Evolutionary conservation across 2,329 filamentous ascomycete species (phyloP), one percentile per base, ranked within the genome.

Genomic region (Colletotrichum horii): DNA sequence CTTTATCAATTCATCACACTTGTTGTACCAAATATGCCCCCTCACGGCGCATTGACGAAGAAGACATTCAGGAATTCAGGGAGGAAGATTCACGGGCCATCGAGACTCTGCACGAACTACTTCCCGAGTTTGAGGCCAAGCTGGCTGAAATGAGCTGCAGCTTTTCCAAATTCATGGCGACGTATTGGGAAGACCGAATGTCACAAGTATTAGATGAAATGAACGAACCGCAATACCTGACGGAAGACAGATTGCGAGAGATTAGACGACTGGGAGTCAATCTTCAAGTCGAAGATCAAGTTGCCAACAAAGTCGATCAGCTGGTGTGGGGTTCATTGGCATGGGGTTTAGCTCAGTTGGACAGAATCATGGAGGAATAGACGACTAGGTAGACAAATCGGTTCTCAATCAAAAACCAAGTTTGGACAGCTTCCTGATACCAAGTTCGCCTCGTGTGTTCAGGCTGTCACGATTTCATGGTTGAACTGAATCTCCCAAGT

Each of bases 71-170:
- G 1, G 52, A 56, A 7, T 4, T 56, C 0, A 8, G 11, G 0
- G 52, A 56, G 3, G 52, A 28, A 56, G 52, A 56, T 12, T 26
- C 7, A 14, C 22, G 15, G 3, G 19, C 14, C 5, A 24, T 56
- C 1, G 52, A 56, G 7, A 24, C 0, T 0, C 7, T 56, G 4
- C 7, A 16, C 1, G 14, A 56, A 3, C 0, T 56, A 7, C 22
- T 56, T 4, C 22, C 12, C 2, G 24, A 56, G 7, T 56, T 56
- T 12, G 22, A 56, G 9, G 52, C 19, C 1, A 28, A 56, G 4
- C 24, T 9, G 3, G 24, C 0, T 2, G 52, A 28, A 24, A 56
- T 28, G 52, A 12, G 52, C 15, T 56, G 52, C 24, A 15, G 8
- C 52, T 8, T 56, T 26, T 15, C 24, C 2, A 15, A 56, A 8